A percentile compares a stretch with the other conserved stretches of the same genome.
phyloP scores from a whole-genome alignment of 2,329 filamentous ascomycete genomes.

The Pestalotiopsis sp. region DNA sequence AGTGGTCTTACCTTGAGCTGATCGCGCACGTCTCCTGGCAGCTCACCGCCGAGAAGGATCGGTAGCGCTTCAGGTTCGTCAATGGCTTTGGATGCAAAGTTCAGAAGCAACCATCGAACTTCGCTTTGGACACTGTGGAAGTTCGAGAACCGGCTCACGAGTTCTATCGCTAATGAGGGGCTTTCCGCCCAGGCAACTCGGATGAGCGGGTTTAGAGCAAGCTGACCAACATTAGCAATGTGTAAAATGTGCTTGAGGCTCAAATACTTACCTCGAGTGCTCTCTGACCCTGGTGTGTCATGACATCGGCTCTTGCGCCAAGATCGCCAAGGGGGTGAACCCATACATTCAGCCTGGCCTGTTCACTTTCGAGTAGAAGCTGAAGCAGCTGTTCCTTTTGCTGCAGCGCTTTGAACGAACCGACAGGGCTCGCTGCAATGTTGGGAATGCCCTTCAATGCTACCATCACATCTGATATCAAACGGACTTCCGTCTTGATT shows the following conservation, averaged over 20 bases:
- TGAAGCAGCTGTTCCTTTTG: conserved; percentile 83
- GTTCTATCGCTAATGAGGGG: conserved; percentile 83
- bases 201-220: conserved; percentile 65
- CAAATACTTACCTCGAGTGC: conserved; percentile 38
- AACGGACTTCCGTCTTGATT: conserved; percentile 85
- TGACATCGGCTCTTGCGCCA: conserved; percentile 39
- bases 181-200: conserved; percentile 86
- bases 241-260: neutral
- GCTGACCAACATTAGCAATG: conserved; percentile 37
- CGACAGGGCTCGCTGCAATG: conserved; percentile 56
- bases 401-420: conserved; percentile 67
- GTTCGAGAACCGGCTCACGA: conserved; percentile 73
- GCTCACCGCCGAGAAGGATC: conserved; percentile 73
- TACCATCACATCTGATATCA: conserved; percentile 74
- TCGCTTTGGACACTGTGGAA: conserved; percentile 73
- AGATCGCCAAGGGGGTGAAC: conserved; percentile 76
- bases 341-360: conserved; percentile 85
- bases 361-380: conserved; percentile 81
- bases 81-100: conserved; percentile 81
- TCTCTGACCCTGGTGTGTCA: conserved; percentile 43
- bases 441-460: conserved; percentile 66
- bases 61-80: conserved; percentile 81
- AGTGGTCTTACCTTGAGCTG: conserved; percentile 73
- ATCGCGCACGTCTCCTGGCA: conserved; percentile 78
- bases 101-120: conserved; percentile 78